phyloP scores from a whole-genome alignment of 1,139 yeast species.

The Arxiozyma telluris region DNA sequence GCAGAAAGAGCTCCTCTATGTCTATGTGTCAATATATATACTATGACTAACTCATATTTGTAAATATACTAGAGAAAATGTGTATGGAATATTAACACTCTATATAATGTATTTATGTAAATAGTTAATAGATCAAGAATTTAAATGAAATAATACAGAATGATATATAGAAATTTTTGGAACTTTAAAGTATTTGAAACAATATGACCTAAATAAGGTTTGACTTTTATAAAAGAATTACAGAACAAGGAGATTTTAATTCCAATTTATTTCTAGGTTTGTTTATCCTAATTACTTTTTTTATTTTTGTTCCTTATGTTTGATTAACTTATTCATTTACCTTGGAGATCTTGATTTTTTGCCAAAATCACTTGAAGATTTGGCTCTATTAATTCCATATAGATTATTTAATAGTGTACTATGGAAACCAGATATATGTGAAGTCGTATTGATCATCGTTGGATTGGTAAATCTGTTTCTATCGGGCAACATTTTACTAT shows the following conservation, averaged over 20 bases:
- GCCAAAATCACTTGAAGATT: not conserved
- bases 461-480: not conserved
- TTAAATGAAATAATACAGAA: not conserved
- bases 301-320: not conserved
- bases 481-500: not conserved
- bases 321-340: not conserved
- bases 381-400: conserved; percentile 3
- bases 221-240: too few relatives aligned
- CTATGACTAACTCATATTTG: not conserved
- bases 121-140: not conserved
- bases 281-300: too few relatives aligned
- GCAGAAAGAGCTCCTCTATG: too few relatives aligned
- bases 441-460: not conserved
- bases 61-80: not conserved
- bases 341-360: not conserved
- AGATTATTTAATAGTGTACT: conserved; percentile 3
- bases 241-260: not conserved
- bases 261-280: not conserved
- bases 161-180: not conserved
- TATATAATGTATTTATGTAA: too few relatives aligned
- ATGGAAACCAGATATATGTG: conserved; percentile 4
- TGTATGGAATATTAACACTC: not conserved
- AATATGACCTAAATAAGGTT: not conserved
- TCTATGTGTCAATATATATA: too few relatives aligned
- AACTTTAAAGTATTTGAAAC: too few relatives aligned